Conservation (phyloP, 305 asterid species). For the Fraxinus sp. region DNA sequence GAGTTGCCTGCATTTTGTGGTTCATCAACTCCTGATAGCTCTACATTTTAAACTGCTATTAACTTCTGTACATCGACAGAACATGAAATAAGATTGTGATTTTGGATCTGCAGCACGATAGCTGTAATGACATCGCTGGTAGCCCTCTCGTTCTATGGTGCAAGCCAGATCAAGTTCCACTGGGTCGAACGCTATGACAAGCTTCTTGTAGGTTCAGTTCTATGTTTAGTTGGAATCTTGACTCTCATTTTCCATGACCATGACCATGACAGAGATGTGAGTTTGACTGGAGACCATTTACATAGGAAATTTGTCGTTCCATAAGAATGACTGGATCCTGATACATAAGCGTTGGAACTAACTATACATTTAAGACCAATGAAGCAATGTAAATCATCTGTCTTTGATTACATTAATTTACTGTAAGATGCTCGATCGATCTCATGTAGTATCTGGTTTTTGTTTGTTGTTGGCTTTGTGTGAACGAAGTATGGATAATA, state of each 20-base stretch:
- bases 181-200: slow-evolving; percentile 96
- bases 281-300: slow-evolving; percentile 44
- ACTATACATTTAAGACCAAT: background rate
- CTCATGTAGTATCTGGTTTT: background rate
- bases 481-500: background rate
- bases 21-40: background rate
- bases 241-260: slow-evolving; percentile 85
- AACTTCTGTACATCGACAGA: background rate
- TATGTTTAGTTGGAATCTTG: slow-evolving; percentile 81
- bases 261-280: slow-evolving; percentile 28
- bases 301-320: slow-evolving; percentile 65
- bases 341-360: slow-evolving; percentile 20
- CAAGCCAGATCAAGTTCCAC: slow-evolving; percentile 94
- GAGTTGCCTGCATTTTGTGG: background rate
- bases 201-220: slow-evolving; percentile 92
- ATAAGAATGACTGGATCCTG: slow-evolving; percentile 25
- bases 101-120: slow-evolving; percentile 64
- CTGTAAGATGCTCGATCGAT: background rate
- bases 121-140: slow-evolving; percentile 93
- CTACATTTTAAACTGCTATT: background rate
- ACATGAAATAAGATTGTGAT: background rate
- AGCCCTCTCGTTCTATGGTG: slow-evolving; percentile 95
- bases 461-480: background rate
- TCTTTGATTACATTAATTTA: background rate
- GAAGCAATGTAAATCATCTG: background rate